A percentile compares a stretch with the other conserved stretches of the same genome.
These are phyloP conservation scores for Dianthus caryophyllus DNA, from an alignment of 148 eudicot genomes.

Conservation along the genomic window DNA sequence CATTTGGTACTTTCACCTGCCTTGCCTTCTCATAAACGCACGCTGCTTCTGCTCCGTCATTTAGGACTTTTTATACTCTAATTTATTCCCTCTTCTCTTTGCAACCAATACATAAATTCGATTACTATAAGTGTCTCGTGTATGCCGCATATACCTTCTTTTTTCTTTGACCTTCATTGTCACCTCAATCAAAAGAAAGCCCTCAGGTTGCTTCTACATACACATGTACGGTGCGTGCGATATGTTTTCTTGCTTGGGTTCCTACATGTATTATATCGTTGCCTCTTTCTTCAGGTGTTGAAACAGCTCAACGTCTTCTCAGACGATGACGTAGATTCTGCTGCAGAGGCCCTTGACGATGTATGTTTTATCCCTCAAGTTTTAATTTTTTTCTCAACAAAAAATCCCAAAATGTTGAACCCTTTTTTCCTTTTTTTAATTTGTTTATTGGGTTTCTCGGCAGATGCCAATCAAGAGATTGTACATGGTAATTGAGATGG, in stretches of 20 bases:
- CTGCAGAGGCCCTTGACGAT: conserved; percentile 88
- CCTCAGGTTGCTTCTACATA: too few species aligned
- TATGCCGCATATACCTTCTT: too few species aligned
- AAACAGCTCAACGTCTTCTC: conserved; percentile 79
- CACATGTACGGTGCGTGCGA: too few species aligned
- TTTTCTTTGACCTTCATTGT: too few species aligned
- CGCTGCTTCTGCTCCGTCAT: neutral
- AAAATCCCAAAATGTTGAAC: too few species aligned
- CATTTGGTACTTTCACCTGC: neutral
- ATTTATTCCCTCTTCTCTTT: neutral
- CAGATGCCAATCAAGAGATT: conserved; percentile 91
- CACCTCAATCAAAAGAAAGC: too few species aligned
- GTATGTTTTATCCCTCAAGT: too few species aligned
- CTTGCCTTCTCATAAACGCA: neutral
- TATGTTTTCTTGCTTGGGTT: neutral
- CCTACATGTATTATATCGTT: conserved; percentile 8
- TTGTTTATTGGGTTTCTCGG: neutral
- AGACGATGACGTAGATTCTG: conserved; percentile 66
- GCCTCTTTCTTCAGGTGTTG: conserved; percentile 51
- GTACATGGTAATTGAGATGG: conserved; percentile 89
- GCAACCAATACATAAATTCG: too few species aligned
- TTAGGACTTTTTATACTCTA: neutral
- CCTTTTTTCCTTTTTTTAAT: too few species aligned
- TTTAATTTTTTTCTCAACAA: too few species aligned
- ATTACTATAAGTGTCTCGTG: too few species aligned